These are phyloP conservation scores for Alternaria sp. DNA, from an alignment of 2,329 filamentous ascomycete genomes.

Conservation along the genomic window DNA sequence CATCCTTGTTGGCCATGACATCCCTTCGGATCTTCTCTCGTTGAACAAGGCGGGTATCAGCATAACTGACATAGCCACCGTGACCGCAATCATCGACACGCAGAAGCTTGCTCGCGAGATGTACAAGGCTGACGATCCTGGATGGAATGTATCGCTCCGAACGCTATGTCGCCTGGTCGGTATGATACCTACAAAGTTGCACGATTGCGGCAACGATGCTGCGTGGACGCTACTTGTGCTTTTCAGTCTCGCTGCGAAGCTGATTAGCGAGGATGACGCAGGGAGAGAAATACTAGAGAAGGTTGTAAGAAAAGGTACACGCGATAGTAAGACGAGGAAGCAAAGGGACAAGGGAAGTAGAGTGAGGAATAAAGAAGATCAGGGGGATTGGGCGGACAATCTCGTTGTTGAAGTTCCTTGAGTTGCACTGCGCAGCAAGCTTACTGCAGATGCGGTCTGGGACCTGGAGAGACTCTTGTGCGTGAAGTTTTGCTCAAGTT, in stretches of 20 bases:
- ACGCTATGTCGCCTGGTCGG: slow-evolving; percentile 6
- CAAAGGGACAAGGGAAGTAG: neutral
- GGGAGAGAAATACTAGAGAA: neutral
- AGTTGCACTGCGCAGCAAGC: neutral
- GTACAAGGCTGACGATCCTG: slow-evolving; percentile 8
- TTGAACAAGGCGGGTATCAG: neutral
- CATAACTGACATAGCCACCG: neutral
- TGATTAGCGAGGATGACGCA: neutral
- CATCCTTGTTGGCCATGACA: neutral
- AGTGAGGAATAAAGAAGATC: neutral
- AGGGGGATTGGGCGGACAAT: neutral
- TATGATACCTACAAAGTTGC: neutral
- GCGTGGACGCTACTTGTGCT: slow-evolving; percentile 6
- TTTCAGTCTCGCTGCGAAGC: slow-evolving; percentile 8
- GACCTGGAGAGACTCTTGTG: too few relatives aligned
- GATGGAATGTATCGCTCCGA: slow-evolving; percentile 9
- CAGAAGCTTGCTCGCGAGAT: slow-evolving; percentile 12
- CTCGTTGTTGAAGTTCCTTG: neutral
- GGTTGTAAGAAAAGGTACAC: neutral
- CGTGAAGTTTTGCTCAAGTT: too few relatives aligned
- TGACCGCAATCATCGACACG: slow-evolving; percentile 10
- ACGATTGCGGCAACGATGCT: neutral
- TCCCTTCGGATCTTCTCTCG: neutral
- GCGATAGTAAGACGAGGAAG: neutral
- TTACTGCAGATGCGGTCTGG: too few relatives aligned